Evolutionary conservation across 2,329 filamentous ascomycete genomes (phyloP), one percentile per base, ranked within the genome.

Genomic region (Diaporthe sp.): DNA sequence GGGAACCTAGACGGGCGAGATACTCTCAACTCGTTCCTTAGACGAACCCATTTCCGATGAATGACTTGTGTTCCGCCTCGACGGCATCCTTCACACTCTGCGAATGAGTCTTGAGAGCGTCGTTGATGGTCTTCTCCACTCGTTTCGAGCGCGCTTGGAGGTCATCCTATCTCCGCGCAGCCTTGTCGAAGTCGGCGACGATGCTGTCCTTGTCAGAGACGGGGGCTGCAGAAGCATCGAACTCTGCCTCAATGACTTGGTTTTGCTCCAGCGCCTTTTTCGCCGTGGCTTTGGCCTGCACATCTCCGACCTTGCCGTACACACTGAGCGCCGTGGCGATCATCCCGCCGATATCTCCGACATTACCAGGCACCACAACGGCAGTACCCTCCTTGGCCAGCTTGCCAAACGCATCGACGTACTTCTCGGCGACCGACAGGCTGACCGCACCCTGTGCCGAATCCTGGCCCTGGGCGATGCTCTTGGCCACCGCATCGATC

Each of bases 301-400:
- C 91, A 81, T 96, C 91, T 79, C 92, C 95, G 60, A 99, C 94
- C 84, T 98, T 98, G 76, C 96, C 95, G 84, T 98, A 99, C 25
- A 99, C 96, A 73, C 95, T 94, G 88, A 99, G 92, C 2, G 96
- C 97, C 25, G 95, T 97, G 53, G 97, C 96, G 84, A 99, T 98
- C 96, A 99, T 98, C 79, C 95, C 92, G 73, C 95, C 94, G 80
- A 99, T 96, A 83, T 99, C 97, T 76, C 97, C 97, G 51, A 99
- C 95, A 82, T 99, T 98, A 15, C 97, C 97, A 0, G 97, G 97
- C 19, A 99, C 96, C 28, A 99, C 95, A 39, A 99, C 94, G 6
- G 95, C 94, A 4, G 97, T 99, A 80, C 97, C 95, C 87, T 99
- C 96, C 86, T 96, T 97, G 70, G 97, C 97, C 79, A 99, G 88